phyloP scores from a whole-genome alignment of 2,329 filamentous ascomycete genomes.

The Alternaria panax region DNA sequence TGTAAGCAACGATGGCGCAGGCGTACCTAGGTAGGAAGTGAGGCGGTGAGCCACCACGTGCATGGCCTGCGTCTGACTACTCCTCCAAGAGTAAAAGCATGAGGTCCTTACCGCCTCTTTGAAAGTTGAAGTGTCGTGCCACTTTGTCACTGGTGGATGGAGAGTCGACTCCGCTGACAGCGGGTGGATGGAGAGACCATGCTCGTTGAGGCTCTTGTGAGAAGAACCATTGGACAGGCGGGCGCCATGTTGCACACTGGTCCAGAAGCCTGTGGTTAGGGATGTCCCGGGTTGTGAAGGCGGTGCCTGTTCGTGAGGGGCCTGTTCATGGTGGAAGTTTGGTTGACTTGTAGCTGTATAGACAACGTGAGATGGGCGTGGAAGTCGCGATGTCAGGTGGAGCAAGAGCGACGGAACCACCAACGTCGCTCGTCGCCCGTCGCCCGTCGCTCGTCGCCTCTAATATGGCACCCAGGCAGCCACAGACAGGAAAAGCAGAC shows the following conservation, averaged over 20 bases:
- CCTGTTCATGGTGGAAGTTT: neutral
- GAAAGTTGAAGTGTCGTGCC: neutral
- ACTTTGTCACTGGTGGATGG: slow-evolving; percentile 22
- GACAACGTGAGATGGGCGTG: neutral
- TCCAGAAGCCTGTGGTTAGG: slow-evolving; percentile 15
- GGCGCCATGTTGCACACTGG: slow-evolving; percentile 39
- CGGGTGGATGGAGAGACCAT: slow-evolving; percentile 28
- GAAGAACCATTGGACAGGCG: slow-evolving; percentile 36
- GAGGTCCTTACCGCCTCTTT: slow-evolving; percentile 47
- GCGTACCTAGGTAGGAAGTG: slow-evolving; percentile 13
- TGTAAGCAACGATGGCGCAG: slow-evolving; percentile 28
- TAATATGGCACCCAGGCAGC: neutral
- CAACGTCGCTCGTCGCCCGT: neutral
- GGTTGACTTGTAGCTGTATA: neutral
- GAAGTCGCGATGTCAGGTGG: neutral
- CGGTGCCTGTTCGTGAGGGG: neutral
- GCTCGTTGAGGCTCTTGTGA: slow-evolving; percentile 21
- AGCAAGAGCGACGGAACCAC: neutral
- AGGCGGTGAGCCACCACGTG: slow-evolving; percentile 36
- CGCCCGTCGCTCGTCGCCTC: neutral
- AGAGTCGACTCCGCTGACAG: slow-evolving; percentile 27
- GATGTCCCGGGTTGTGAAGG: slow-evolving; percentile 8
- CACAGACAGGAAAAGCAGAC: neutral
- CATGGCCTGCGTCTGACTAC: slow-evolving; percentile 36
- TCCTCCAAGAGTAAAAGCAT: slow-evolving; percentile 37